Conservation (phyloP, 1,284 basidiomycete genomes). For the Fomitopsis betulina region DNA sequence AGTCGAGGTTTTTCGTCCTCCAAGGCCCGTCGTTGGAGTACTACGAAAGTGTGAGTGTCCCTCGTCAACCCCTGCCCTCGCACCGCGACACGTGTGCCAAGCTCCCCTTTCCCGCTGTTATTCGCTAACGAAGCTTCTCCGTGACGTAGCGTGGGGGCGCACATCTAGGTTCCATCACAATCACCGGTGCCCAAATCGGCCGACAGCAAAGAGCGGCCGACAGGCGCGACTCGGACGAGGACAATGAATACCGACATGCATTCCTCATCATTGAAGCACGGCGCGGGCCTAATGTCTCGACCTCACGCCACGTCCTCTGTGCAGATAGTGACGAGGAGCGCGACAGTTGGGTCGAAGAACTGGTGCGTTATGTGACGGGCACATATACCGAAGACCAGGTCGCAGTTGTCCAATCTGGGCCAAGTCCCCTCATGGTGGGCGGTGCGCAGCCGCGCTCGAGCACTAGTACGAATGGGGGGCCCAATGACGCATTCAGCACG, state of each 20-base stretch:
- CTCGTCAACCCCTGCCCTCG: constrained; percentile 5
- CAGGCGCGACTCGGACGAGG: constrained; percentile 59
- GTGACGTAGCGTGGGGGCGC: constrained; percentile 75
- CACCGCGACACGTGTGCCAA: neutral
- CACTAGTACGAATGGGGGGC: constrained; percentile 42
- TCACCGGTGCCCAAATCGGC: constrained; percentile 87
- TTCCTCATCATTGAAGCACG: constrained; percentile 93
- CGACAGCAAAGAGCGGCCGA: constrained; percentile 52
- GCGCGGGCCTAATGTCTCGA: constrained; percentile 64
- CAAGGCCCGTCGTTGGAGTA: constrained; percentile 88
- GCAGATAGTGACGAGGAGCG: constrained; percentile 93
- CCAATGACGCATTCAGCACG: constrained; percentile 30
- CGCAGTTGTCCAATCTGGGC: constrained; percentile 15
- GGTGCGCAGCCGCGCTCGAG: constrained; percentile 49
- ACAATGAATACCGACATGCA: constrained; percentile 93
- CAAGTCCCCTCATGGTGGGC: constrained; percentile 25
- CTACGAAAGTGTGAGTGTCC: constrained; percentile 82
- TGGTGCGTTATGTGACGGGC: constrained; percentile 81
- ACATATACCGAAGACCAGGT: constrained; percentile 60
- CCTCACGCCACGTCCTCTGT: constrained; percentile 87
- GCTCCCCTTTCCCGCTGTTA: constrained; percentile 3
- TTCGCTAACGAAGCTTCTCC: constrained; percentile 13
- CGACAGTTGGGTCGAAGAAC: constrained; percentile 92
- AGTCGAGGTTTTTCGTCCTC: constrained; percentile 91
- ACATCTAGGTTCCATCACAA: constrained; percentile 84